Evolutionary conservation across 2,329 filamentous ascomycete genomes (phyloP), one percentile per base, ranked within the genome.

Genomic region (Xylariaceae sp.): DNA sequence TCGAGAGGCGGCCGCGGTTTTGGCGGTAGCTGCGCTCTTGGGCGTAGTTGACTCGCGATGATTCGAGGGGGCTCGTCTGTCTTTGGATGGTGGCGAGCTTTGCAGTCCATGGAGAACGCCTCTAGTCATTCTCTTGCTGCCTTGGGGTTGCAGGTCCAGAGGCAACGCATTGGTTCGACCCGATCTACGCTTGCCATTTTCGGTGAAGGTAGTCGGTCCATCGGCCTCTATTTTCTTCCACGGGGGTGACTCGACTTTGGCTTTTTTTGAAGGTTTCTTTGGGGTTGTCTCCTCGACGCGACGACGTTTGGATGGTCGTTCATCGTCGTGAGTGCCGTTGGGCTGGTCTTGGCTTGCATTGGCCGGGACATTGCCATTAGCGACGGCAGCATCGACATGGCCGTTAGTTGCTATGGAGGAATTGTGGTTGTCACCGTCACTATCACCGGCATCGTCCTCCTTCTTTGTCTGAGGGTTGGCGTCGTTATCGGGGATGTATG

Each of bases 221-320:
- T 95, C 88, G 38, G 87, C 89, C 51, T 80, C 80, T 55, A 88
- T 80, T 63, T 83, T 89, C 74, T 94, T 97, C 94, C 94, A 99
- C 18, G 94, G 94, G 57, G 94, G 94, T 55, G 92, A 97, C 52
- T 79, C 76, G 46, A 74, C 72, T 71, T 85, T 75, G 14, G 66
- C 62, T 43, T 54, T 74, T 66, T 51, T 69, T 56, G 48, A 52
- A 60, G 18, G 57, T 61, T 50, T 51, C 9, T 49, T 63, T 32
- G 75, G 73, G 19, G 72, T 77, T 54, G 66, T 64, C 10, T 77
- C 73, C 54, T 72, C 74, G 30, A 80, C 75, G 65, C 83, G 83
- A 54, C 83, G 83, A 65, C 86, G 82, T 69, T 90, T 90, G 14
- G 75, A 68, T 22, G 82, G 81, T 47, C 75, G 76, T 52, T 75